Conservation (phyloP, 768 basidiomycete species). For the Phylloporus sp. region DNA sequence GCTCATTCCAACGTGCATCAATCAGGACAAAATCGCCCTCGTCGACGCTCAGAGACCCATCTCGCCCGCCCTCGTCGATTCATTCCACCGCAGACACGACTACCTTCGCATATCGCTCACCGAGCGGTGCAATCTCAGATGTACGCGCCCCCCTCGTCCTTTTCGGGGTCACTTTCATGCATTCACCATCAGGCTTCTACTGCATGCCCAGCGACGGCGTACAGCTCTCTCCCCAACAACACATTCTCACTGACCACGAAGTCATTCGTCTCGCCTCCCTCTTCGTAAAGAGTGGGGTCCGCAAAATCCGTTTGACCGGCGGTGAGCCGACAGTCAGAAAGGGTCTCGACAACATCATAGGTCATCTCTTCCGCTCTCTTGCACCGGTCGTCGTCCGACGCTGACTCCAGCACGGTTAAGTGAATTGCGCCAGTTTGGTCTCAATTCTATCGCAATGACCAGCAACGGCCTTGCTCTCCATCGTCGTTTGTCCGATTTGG, state of each 20-base stretch:
- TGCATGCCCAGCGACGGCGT: constrained; percentile 86
- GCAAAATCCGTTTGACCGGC: constrained; percentile 83
- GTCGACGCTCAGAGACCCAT: constrained; percentile 47
- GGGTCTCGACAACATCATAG: constrained; percentile 63
- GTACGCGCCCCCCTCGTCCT: constrained; percentile 34
- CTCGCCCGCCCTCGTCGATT: constrained; percentile 57
- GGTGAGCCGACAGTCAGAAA: constrained; percentile 85
- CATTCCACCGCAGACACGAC: constrained; percentile 65
- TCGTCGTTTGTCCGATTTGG: constrained; percentile 62
- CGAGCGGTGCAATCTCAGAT: constrained; percentile 83
- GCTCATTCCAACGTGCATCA: background rate
- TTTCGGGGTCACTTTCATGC: background rate
- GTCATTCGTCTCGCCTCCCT: constrained; percentile 65
- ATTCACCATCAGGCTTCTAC: constrained; percentile 61
- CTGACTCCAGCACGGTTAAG: constrained; percentile 50
- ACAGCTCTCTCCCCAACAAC: constrained; percentile 60
- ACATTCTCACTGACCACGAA: constrained; percentile 73
- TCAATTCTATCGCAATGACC: constrained; percentile 80
- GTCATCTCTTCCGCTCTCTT: constrained; percentile 35
- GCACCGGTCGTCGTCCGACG: constrained; percentile 4
- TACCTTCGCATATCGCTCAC: constrained; percentile 88
- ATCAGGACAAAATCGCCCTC: constrained; percentile 51
- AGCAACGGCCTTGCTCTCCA: constrained; percentile 76
- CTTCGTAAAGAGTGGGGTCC: constrained; percentile 79
- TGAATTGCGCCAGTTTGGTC: constrained; percentile 52